Evolutionary conservation across 1,284 basidiomycete species (phyloP).

Genomic region (Cutaneotrichosporon curvatum): DNA sequence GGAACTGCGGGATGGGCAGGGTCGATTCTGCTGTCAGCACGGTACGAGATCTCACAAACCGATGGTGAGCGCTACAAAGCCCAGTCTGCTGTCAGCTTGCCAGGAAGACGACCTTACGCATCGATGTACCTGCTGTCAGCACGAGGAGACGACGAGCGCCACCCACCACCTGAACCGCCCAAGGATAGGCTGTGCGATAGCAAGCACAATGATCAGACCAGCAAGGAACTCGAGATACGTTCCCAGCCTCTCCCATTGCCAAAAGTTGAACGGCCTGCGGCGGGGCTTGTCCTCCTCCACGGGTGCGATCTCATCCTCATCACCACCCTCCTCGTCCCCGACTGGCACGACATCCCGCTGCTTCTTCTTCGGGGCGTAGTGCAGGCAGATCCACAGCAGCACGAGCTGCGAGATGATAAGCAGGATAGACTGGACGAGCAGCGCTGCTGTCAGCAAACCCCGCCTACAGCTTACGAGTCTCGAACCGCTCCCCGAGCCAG

Average conservation of each 20-base stretch:
- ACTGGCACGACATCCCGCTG: neutral
- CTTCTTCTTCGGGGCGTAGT: conserved; percentile 35
- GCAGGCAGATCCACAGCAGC: conserved; percentile 50
- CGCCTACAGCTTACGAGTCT: conserved; percentile 36
- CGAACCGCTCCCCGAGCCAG: conserved; percentile 50
- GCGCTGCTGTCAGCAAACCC: conserved; percentile 30
- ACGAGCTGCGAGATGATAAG: conserved; percentile 49
- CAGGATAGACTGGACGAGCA: conserved; percentile 47
- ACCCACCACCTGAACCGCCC: conserved; percentile 40
- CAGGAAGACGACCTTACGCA: conserved; percentile 21
- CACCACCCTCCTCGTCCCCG: conserved; percentile 4
- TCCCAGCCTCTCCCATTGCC: conserved; percentile 47
- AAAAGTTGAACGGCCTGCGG: conserved; percentile 45
- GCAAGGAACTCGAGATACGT: conserved; percentile 50
- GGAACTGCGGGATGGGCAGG: conserved; percentile 51
- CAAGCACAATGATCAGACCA: conserved; percentile 44
- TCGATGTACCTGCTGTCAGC: conserved; percentile 35
- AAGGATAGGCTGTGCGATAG: conserved; percentile 34
- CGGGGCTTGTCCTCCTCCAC: neutral
- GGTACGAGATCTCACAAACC: conserved; percentile 19
- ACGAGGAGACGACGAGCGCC: conserved; percentile 4
- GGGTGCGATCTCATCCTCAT: neutral
- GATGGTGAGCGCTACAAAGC: conserved; percentile 50
- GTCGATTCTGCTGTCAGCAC: conserved; percentile 45
- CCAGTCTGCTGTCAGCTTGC: conserved; percentile 39